Percentiles rank a stretch among this genome's conserved stretches.
Conservation (phyloP, 78 protist species). For the Dictyostelium brefeldianum region DNA sequence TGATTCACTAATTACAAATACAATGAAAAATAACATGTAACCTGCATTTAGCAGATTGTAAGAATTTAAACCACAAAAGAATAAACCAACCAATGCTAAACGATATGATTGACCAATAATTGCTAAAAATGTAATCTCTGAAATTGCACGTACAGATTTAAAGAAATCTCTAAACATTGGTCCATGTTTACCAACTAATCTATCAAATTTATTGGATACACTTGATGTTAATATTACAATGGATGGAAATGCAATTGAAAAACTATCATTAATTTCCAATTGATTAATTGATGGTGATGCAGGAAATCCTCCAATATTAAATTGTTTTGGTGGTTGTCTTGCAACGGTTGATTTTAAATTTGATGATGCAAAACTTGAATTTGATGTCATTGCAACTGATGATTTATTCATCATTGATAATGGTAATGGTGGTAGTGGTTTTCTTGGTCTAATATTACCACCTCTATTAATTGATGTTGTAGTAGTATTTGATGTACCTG, state of each 20-base stretch:
- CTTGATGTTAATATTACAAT: background rate
- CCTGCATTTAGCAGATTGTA: constrained; percentile 60
- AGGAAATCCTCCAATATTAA: background rate
- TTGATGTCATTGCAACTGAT: background rate
- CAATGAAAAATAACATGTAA: constrained; percentile 67
- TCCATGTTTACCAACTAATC: background rate
- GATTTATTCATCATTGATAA: background rate
- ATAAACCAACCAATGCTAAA: constrained; percentile 67
- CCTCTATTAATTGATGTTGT: background rate
- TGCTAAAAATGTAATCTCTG: background rate
- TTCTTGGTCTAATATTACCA: constrained; percentile 4
- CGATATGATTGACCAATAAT: constrained; percentile 61
- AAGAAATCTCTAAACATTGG: background rate
- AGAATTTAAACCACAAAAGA: constrained; percentile 55
- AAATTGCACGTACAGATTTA: background rate
- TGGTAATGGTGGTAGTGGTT: constrained; percentile 41
- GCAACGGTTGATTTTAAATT: background rate
- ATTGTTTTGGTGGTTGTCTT: constrained; percentile 13
- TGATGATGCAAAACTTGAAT: background rate
- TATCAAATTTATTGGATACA: background rate
- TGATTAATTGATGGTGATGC: background rate
- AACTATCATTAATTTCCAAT: constrained; percentile 18
- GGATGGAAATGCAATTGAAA: constrained; percentile 44
- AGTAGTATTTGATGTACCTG: background rate
- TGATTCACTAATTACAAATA: constrained; percentile 33